Percentiles rank a stretch among this genome's conserved stretches.
Conservation (phyloP, 2,329 filamentous ascomycete species). For the Lasiodiplodia theobromae region DNA sequence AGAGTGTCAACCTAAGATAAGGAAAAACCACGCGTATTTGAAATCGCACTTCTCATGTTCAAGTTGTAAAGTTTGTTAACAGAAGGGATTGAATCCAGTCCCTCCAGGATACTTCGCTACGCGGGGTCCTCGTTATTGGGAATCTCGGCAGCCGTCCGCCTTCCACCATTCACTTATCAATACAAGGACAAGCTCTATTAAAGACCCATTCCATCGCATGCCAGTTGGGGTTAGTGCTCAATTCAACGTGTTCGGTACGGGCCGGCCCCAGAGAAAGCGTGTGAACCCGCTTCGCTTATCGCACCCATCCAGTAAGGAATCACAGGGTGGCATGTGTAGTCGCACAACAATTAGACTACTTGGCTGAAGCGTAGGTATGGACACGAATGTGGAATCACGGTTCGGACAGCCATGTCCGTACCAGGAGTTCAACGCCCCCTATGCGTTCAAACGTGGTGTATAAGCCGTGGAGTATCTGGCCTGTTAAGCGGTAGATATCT, state of each 20-base stretch:
- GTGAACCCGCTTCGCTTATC: background rate
- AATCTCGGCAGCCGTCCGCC: no score
- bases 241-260: background rate
- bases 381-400: background rate
- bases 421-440: no score
- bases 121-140: background rate
- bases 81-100: background rate
- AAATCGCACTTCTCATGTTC: background rate
- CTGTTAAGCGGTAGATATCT: no score
- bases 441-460: background rate
- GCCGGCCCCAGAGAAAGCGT: background rate
- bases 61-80: background rate
- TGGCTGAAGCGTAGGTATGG: background rate
- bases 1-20: background rate
- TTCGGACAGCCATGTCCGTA: background rate
- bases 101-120: no score
- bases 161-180: no score
- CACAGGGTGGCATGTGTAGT: background rate
- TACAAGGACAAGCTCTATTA: background rate
- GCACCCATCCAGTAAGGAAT: background rate
- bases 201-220: background rate
- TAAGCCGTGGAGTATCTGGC: background rate
- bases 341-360: background rate
- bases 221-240: background rate
- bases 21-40: background rate